Evolutionary conservation across 192 early-diverging fungal species (phyloP), one percentile per base, ranked within the genome.

Genomic region (Haplosporangium gracile): DNA sequence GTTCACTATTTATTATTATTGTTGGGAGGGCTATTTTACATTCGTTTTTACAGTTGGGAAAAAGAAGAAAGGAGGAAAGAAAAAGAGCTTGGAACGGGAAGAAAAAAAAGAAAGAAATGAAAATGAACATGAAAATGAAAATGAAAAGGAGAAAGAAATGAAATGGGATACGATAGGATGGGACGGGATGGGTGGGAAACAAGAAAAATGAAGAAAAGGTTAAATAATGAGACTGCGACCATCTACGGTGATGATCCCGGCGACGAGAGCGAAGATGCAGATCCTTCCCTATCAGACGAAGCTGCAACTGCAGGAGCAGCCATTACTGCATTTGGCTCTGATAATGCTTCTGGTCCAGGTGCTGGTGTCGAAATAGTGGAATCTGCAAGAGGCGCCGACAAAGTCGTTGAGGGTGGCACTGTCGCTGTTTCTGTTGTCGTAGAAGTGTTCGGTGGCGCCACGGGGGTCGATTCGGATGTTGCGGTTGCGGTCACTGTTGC

Each of bases 161-260:
- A 18, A n/a, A 69, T 6, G 26, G 6, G 26, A 63, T 63, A 16
- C 5, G 57, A 29, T 63, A 16, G 57, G 57, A 29, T 26, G 57
- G 26, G 32, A 68, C 15, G 65, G 32, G 20, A 70, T 22, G 68
- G 39, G 34, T 39, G 36, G 8, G 36, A 9, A 24, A 18, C 16
- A 55, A 39, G 22, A 40, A 32, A 74, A 32, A 43, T 34, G 20
- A 26, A 49, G 22, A 26, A 22, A 34, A 73, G 13, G 40, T n/a
- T 10, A 32, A 73, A 73, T 34, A 74, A 74, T 8, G 53, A 74
- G 8, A 4, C 53, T 13, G 11, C 26, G 20, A 38, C 1, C 29
- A 49, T 74, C 47, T 74, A 71, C 2, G 70, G 70, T 34, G 70
- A 71, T 13, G 47, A 53, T 34, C 72, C 72, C 15, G 72, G 40